Conservation (phyloP, 148 eudicot genomes). For the Fagopyrum esculentum region DNA sequence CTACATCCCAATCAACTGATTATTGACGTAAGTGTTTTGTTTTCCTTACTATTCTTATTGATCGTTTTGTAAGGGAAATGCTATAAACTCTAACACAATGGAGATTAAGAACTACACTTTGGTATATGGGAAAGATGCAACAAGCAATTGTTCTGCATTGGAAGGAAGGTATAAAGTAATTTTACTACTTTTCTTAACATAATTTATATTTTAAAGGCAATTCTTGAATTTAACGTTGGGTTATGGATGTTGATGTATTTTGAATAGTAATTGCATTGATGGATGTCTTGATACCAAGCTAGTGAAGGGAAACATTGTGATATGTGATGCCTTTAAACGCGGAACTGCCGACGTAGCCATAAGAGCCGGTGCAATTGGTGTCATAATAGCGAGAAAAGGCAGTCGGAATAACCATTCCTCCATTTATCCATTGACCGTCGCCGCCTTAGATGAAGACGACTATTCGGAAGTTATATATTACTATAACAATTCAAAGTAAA, state of each 20-base stretch:
- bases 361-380: conserved; percentile 19
- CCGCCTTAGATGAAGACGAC: not conserved
- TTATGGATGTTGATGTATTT: too few relatives aligned
- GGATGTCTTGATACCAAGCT: conserved; percentile 15
- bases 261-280: not conserved
- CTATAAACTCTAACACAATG: conserved; percentile 26
- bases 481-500: conserved; percentile 1
- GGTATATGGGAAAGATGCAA: conserved; percentile 23
- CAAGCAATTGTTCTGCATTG: not conserved
- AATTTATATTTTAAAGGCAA: too few relatives aligned
- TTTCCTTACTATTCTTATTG: not conserved
- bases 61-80: conserved; percentile 21
- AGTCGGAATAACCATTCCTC: not conserved
- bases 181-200: too few relatives aligned
- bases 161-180: conserved; percentile 13
- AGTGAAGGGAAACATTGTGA: conserved; percentile 31
- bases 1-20: too few relatives aligned
- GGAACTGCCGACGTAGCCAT: not conserved
- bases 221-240: too few relatives aligned
- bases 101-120: conserved; percentile 26
- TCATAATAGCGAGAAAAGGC: not conserved
- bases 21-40: too few relatives aligned
- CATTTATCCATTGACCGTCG: conserved; percentile 19
- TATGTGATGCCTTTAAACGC: conserved; percentile 10
- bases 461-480: conserved; percentile 15